phyloP scores from a whole-genome alignment of 208 protist genomes.

The Trypanosoma avium region DNA sequence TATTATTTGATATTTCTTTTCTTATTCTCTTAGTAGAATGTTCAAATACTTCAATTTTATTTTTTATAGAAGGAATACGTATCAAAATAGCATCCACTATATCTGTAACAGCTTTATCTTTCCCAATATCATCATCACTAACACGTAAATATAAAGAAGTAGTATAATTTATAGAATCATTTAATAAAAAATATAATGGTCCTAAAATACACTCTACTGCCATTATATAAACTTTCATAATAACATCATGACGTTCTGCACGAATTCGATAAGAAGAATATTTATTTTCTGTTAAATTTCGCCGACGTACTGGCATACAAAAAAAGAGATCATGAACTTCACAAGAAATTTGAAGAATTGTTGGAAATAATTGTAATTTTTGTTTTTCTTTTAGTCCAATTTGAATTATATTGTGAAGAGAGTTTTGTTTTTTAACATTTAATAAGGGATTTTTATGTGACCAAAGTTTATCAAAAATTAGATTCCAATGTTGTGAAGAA shows the following conservation, averaged over 20 bases:
- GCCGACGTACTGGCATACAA: slow-evolving; percentile 40
- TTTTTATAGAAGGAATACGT: not conserved
- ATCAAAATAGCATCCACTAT: slow-evolving; percentile 5
- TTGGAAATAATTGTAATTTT: not conserved
- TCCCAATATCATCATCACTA: not conserved
- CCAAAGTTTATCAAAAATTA: slow-evolving; percentile 1
- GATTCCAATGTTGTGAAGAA: not conserved
- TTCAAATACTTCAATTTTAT: not conserved
- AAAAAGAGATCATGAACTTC: slow-evolving; percentile 39
- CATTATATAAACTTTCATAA: slow-evolving; percentile 10
- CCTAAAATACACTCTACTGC: slow-evolving; percentile 22
- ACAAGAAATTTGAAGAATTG: slow-evolving; percentile 22
- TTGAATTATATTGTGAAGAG: not conserved
- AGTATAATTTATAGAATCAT: not conserved
- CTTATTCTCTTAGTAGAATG: not conserved
- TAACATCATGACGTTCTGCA: slow-evolving; percentile 2
- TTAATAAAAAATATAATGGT: slow-evolving; percentile 15
- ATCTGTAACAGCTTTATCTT: not conserved
- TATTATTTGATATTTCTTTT: not conserved
- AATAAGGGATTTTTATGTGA: not conserved
- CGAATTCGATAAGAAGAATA: slow-evolving; percentile 6
- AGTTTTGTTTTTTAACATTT: not conserved
- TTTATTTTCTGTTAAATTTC: not conserved
- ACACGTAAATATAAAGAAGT: slow-evolving; percentile 17
- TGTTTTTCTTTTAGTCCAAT: not conserved